A percentile compares a stretch with the other conserved stretches of the same genome.
These are phyloP conservation scores for Penicillium parvum DNA, from an alignment of 495 filamentous ascomycete species.

Conservation along the genomic window DNA sequence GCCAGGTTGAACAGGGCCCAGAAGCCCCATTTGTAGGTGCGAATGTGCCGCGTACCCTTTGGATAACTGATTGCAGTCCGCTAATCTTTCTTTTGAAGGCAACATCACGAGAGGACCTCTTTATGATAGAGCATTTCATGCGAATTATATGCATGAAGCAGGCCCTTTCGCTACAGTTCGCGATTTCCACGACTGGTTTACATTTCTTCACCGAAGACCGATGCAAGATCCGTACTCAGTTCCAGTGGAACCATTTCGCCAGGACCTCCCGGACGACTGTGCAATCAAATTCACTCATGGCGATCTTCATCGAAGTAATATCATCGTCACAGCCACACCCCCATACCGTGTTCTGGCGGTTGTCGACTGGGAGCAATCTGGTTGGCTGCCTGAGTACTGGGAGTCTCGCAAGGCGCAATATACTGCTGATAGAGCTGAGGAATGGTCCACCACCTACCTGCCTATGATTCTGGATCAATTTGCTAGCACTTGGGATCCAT, in stretches of 20 bases:
- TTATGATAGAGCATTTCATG: constrained; percentile 23
- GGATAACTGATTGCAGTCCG: background rate
- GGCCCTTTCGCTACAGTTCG: constrained; percentile 25
- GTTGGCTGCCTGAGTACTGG: no score
- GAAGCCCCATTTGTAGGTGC: constrained; percentile 18
- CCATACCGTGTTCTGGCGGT: no score
- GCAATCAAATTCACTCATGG: constrained; percentile 45
- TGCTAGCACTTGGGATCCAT: no score
- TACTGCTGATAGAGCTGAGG: no score
- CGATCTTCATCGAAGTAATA: constrained; percentile 44
- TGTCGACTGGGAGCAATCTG: no score
- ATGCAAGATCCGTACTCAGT: constrained; percentile 28
- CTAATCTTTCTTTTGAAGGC: constrained; percentile 12
- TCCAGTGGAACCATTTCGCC: constrained; percentile 26
- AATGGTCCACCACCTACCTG: no score
- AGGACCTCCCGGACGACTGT: constrained; percentile 23
- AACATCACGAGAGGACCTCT: constrained; percentile 19
- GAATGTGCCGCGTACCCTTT: constrained; percentile 6
- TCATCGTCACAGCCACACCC: constrained; percentile 40
- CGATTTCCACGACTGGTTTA: constrained; percentile 29
- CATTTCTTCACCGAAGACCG: constrained; percentile 23
- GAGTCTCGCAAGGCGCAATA: no score
- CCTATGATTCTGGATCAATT: no score
- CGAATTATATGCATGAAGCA: constrained; percentile 22
- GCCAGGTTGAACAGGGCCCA: constrained; percentile 27